Base-by-base conservation (phyloP, 306 rosid genomes). In the Sicyos baderoa region DNA sequence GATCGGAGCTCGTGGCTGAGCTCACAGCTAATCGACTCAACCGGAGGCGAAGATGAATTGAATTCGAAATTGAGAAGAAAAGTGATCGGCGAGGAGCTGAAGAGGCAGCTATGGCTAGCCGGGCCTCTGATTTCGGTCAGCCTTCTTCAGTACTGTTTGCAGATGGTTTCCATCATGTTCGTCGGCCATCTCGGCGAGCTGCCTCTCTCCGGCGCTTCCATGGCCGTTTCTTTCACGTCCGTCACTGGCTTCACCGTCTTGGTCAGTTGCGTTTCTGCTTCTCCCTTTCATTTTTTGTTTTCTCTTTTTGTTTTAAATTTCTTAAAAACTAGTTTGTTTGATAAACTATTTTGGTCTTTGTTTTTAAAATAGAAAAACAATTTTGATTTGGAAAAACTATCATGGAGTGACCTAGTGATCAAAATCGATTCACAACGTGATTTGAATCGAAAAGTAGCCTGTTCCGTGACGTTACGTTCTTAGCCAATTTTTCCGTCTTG, bases 41-140 rank as follows among this genome's bases (percentile, higher is more conserved):
- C 67, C 3, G 72, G 23, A 29, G 42, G 35, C 17, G 55, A 52
- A 48, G 37, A 18, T 40, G 9, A 25, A n/a, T 22, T 1, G n/a
- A 47, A 40, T 44, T 5, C 13, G 9, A 67, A 25, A 15, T 22
- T 5, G 14, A 9, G 3, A 15, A 23, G 57, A 37, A 68, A 29
- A 23, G 44, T 2, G 4, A 48, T 47, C 22, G 44, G 15, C 27
- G 86, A 85, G 71, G 96, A 89, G 79, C 70, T 81, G 16, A 85
- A 69, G 80, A 87, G 77, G 86, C 96, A 89, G 79, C 21, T 87
- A 77, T 87, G 93, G 90, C 85, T 89, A n/a, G 89, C 96, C 58
- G 94, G 94, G 32, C 91, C 96, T 29, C 73, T 85, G 29, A 68
- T 87, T 17, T 71, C 76, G 21, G 94, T 81, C 54, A 77, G 72